Evolutionary conservation across 2,329 filamentous ascomycete genomes (phyloP).

Genomic region (Erysiphe pisi): DNA sequence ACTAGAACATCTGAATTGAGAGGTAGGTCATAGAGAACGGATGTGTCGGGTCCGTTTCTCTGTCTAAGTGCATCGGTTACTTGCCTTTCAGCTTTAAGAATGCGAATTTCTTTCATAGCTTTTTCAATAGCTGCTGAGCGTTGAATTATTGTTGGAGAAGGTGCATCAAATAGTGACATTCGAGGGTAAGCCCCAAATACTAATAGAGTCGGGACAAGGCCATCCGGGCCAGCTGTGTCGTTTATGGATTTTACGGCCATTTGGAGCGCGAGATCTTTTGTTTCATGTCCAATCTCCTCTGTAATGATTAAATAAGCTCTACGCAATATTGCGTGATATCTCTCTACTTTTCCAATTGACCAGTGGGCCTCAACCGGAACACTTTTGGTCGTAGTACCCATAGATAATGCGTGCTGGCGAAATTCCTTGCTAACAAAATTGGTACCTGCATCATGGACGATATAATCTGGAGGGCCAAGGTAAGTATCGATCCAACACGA

Average conservation of each 20-base stretch:
- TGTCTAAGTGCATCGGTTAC: constrained; percentile 26
- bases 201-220: background rate
- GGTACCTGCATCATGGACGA: background rate
- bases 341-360: background rate
- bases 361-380: constrained; percentile 24
- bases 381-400: too few species aligned
- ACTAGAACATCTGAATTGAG: background rate
- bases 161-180: background rate
- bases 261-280: background rate
- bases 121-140: constrained; percentile 27
- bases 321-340: background rate
- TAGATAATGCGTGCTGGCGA: too few species aligned
- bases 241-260: constrained; percentile 26
- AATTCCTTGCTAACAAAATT: background rate
- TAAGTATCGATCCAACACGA: background rate
- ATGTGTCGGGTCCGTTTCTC: constrained; percentile 27
- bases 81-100: constrained; percentile 14
- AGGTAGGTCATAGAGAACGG: constrained; percentile 12
- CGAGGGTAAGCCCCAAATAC: background rate
- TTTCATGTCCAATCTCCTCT: too few species aligned
- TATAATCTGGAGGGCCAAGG: background rate
- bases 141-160: background rate
- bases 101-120: constrained; percentile 29
- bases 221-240: background rate
- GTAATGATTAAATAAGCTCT: too few species aligned